Conservation (phyloP, 345 rosid species). For the Aquilaria sinensis region DNA sequence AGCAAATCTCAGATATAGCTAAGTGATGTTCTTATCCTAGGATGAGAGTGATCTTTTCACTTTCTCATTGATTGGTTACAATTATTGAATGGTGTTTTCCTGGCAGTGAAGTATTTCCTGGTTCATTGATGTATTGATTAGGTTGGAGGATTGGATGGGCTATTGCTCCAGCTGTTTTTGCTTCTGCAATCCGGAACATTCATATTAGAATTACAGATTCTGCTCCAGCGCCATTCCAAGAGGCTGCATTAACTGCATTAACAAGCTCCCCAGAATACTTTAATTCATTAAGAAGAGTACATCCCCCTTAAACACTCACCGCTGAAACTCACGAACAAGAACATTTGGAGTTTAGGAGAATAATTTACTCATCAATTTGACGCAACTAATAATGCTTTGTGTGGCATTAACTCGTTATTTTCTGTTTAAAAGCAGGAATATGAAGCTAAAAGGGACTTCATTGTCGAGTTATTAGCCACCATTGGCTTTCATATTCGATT, state of each 20-base stretch:
- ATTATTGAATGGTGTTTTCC: no score
- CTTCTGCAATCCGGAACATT: constrained; percentile 46
- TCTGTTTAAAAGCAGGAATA: constrained; percentile 32
- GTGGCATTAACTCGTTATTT: background rate
- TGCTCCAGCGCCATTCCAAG: constrained; percentile 65
- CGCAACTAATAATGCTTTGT: background rate
- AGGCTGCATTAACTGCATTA: constrained; percentile 51
- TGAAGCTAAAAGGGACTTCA: constrained; percentile 40
- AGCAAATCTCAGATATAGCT: no score
- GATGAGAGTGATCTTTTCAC: background rate
- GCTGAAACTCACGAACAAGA: constrained; percentile 1
- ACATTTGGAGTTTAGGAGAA: background rate
- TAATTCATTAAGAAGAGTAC: constrained; percentile 35
- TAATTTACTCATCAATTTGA: background rate
- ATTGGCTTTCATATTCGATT: constrained; percentile 43
- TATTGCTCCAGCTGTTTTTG: constrained; percentile 43
- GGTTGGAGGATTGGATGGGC: constrained; percentile 73
- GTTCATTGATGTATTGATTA: constrained; percentile 15
- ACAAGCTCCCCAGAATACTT: constrained; percentile 32
- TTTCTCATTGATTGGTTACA: background rate
- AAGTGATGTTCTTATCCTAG: no score
- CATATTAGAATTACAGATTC: constrained; percentile 47
- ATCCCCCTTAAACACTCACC: background rate
- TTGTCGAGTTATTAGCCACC: constrained; percentile 24
- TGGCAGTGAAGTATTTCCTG: constrained; percentile 6